Base-by-base conservation (phyloP, 345 rosid genomes). In the Citrus trifoliata region DNA sequence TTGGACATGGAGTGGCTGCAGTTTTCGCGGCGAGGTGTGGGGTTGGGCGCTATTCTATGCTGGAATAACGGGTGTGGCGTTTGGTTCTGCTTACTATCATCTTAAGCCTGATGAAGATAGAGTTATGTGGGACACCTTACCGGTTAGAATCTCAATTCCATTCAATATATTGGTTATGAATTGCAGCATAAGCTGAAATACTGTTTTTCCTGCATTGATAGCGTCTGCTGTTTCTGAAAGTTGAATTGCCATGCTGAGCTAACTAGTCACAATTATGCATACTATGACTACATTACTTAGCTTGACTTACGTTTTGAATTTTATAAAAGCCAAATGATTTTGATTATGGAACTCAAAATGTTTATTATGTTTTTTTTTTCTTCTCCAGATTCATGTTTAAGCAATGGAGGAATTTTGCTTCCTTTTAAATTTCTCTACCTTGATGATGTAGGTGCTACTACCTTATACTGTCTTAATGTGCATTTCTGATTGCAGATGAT, bases 51-150 rank as follows among this genome's bases (percentile, higher is more conserved):
- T 93, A 70, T 95, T 89, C 85, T 95, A 89, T 71, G 97, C 87
- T 56, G 88, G 91, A 67, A 88, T 88, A 33, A 86, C 87, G 2
- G 87, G 88, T 69, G 86, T 90, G 81, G 96, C 97, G 21, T 95
- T 91, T 82, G 97, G 97, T 46, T 91, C 97, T 76, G 95, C 94
- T 80, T 91, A 89, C 83, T 95, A 95, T 80, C 98, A 93, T 86
- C 92, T 91, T 67, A 95, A 90, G 86, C 96, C 98, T 76, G 91
- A 89, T 65, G 92, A 90, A 53, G 82, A 70, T 71, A 88, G 97
- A 86, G 79, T 88, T 73, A 48, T 89, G 83, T 92, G 90, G 89
- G 97, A 91, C 86, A 87, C 87, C 77, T 84, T 95, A 82, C 98
- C 97, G 90, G 97, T 93, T 75, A 84, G 97, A 82, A 33, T 83